Evolutionary conservation across 805 yeast genomes (phyloP).

Genomic region (Pichia manshurica): DNA sequence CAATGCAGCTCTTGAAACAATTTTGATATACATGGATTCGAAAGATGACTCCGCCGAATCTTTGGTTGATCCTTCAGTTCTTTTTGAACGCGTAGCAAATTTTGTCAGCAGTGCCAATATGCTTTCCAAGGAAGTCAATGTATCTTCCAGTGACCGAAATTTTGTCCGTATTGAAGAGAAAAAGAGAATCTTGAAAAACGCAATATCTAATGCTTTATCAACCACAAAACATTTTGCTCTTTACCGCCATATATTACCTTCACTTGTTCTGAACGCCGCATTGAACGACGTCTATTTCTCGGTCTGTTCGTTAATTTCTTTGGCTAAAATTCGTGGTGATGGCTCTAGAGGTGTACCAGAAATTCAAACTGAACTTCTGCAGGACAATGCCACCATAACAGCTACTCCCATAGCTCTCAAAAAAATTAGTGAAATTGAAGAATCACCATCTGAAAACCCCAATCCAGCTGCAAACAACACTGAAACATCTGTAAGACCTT

Average conservation of each 20-base stretch:
- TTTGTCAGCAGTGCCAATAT: slow-evolving; percentile 41
- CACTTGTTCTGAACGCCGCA: slow-evolving; percentile 66
- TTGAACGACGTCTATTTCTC: slow-evolving; percentile 66
- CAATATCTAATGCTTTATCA: slow-evolving; percentile 70
- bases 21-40: slow-evolving; percentile 27
- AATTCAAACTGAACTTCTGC: not conserved
- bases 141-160: slow-evolving; percentile 16
- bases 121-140: slow-evolving; percentile 30
- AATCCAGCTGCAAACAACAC: not conserved
- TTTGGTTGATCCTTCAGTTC: slow-evolving; percentile 23
- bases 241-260: slow-evolving; percentile 61
- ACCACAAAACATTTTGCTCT: slow-evolving; percentile 68
- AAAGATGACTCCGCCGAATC: slow-evolving; percentile 11
- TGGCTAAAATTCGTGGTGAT: slow-evolving; percentile 38
- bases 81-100: slow-evolving; percentile 49
- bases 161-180: slow-evolving; percentile 27
- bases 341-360: slow-evolving; percentile 1
- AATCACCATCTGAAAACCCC: not conserved
- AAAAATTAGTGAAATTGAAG: not conserved
- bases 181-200: slow-evolving; percentile 49
- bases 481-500: slow-evolving; percentile 46
- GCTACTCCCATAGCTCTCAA: slow-evolving; percentile 14
- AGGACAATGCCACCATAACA: slow-evolving; percentile 8
- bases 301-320: slow-evolving; percentile 54
- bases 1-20: slow-evolving; percentile 43